A percentile compares a stretch with the other conserved stretches of the same genome.
These are phyloP conservation scores for Pseudonitzschia delicatissima DNA, from an alignment of 108 stramenopile species.

Conservation along the genomic window DNA sequence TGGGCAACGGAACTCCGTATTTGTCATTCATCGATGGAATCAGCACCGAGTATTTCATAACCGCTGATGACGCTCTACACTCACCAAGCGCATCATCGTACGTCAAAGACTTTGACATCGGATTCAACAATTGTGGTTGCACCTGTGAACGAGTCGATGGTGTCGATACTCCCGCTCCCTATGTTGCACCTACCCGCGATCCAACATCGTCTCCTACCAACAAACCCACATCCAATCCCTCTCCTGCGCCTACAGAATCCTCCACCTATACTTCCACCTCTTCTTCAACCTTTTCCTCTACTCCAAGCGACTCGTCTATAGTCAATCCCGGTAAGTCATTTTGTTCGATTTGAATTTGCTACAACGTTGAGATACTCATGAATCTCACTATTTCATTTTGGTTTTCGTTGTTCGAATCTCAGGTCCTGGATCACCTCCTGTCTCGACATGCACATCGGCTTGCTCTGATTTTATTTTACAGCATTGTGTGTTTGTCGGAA, in stretches of 20 bases:
- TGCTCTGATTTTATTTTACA: not conserved
- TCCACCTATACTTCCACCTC: not conserved
- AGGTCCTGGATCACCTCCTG: not conserved
- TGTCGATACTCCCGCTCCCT: not conserved
- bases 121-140: conserved; percentile 19
- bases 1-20: not conserved
- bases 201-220: not conserved
- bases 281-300: not conserved
- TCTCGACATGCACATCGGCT: not conserved
- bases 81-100: not conserved
- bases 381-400: not conserved
- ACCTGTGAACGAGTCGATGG: not conserved
- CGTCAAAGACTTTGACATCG: conserved; percentile 6
- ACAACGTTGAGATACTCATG: too few species aligned
- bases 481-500: conserved; percentile 3
- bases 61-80: not conserved
- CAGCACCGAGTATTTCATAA: not conserved
- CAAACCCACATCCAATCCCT: not conserved
- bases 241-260: not conserved
- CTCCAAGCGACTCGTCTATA: not conserved
- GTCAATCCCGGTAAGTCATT: too few species aligned
- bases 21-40: conserved; percentile 20
- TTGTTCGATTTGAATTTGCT: too few species aligned
- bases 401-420: not conserved
- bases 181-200: not conserved